Evolutionary conservation across 164 flowering plant genomes (phyloP), one percentile per base, ranked within the genome.

Genomic region (Aristolochia fimbriata): DNA sequence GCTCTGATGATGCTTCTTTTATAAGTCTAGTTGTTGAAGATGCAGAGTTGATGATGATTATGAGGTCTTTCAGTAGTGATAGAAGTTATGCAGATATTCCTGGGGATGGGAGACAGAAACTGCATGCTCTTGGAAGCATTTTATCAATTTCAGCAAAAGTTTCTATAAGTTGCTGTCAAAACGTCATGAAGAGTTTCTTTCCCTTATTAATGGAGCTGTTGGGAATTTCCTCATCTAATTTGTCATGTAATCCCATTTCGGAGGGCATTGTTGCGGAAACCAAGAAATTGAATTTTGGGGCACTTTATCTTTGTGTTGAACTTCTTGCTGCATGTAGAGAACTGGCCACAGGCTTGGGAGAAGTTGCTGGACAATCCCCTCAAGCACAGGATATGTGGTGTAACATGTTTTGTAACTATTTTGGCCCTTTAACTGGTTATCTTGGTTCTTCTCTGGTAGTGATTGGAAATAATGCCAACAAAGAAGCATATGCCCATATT

Each of bases 281-380:
- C 8, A 61, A 51, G 55, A 27, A 54, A 58, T 52, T 68, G 54
- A 79, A 78, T 65, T 79, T 74, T 71, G 86, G 86, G 43, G 87
- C 83, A 47, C 77, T 87, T 17, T 84, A 78, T 71, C 88, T 92
- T 57, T 80, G 88, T 74, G 55, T 75, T 65, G 82, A 83, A 72
- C 80, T 92, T 51, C 83, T 92, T 69, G 71, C 70, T 65, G 91
- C 88, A 60, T 84, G 83, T 71, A 79, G 83, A 73, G 74, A 77
- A 60, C 73, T 80, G 68, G 67, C 73, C 50, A 51, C 61, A 50
- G 60, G 70, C 61, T 72, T 70, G 33, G 62, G 65, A 47, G 69
- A 70, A 58, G 37, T 22, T 12, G 15, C 60, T 23, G 41, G 70
- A 30, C 55, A 60, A 50, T 62, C 63, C 62, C 52, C 61, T 43